Evolutionary conservation across 257 asterid species (phyloP), one percentile per base, ranked within the genome.

Genomic region (Jacaranda copaia): DNA sequence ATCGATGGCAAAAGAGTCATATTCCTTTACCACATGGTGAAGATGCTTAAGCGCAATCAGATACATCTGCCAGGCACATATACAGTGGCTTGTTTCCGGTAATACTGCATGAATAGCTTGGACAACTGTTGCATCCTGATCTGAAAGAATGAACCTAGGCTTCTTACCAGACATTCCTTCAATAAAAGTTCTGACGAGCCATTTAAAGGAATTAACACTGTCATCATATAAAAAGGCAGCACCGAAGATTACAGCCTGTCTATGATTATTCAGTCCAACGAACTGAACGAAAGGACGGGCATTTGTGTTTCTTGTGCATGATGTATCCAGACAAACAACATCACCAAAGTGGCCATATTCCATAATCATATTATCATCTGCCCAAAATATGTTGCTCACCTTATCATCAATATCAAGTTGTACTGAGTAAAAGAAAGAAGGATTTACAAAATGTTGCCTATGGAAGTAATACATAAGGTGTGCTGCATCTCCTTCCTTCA

Each of bases 311-410:
- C 85, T 76, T 36, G 69, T 69, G 59, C 86, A 86, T 48, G 89
- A 81, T 19, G 89, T 83, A 78, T 89, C 92, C 45, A 89, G 80
- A 71, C 89, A 86, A 71, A 88, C 88, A 71, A 89, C 93, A 71
- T 89, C 88, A 57, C 94, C 91, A 69, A 86, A 86, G 60, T 84
- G 85, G 56, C 84, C 84, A 77, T 86, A 88, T 65, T 86, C 90
- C 77, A 79, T 73, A 70, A 88, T 69, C 93, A 86, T 86, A 49
- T 86, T 76, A 75, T 88, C 87, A 68, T 88, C 90, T 43, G 90
- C 89, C 90, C 90, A 88, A 81, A 86, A 88, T 77, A 88, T 79
- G 82, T 88, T 88, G 89, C 88, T 88, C 73, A 86, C 75, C 84
- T 84, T 88, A 83, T 88, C 90, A 49, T 86, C 86, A 38, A 81